phyloP scores from a whole-genome alignment of 1,139 yeast genomes.

The Candida labiduridarum region DNA sequence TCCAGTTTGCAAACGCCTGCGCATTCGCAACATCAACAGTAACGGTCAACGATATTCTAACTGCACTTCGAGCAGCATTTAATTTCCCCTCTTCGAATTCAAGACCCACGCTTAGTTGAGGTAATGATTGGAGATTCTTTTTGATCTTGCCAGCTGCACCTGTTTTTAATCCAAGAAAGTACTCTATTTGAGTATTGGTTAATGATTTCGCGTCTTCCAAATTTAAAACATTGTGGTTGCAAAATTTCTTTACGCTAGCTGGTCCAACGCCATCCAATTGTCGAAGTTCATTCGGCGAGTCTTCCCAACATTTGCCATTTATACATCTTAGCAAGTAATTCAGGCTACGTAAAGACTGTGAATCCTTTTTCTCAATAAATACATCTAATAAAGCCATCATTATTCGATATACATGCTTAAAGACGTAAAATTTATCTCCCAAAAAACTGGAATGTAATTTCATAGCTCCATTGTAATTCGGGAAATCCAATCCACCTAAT shows the following conservation, averaged over 20 bases:
- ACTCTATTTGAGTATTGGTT: conserved; percentile 36
- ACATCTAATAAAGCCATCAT: conserved; percentile 46
- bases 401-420: conserved; percentile 42
- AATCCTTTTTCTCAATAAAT: conserved; percentile 40
- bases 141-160: conserved; percentile 38
- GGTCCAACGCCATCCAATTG: conserved; percentile 49
- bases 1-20: conserved; percentile 26
- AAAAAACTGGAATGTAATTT: conserved; percentile 38
- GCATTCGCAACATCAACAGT: conserved; percentile 23
- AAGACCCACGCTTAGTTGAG: conserved; percentile 21
- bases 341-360: conserved; percentile 35
- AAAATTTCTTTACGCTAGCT: conserved; percentile 37
- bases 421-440: conserved; percentile 42
- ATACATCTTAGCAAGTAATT: conserved; percentile 39
- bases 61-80: conserved; percentile 7
- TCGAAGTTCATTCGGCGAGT: conserved; percentile 38
- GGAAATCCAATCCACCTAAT: conserved; percentile 48
- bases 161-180: conserved; percentile 36
- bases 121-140: conserved; percentile 27
- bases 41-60: conserved; percentile 19
- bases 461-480: conserved; percentile 38
- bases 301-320: conserved; percentile 51
- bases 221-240: conserved; percentile 29
- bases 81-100: conserved; percentile 12
- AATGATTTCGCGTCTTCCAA: conserved; percentile 30